Percentiles rank a stretch among this genome's conserved stretches.
Evolutionary conservation across 2,329 filamentous ascomycete species (phyloP).

Genomic region (Nigrograna mackinnonii): DNA sequence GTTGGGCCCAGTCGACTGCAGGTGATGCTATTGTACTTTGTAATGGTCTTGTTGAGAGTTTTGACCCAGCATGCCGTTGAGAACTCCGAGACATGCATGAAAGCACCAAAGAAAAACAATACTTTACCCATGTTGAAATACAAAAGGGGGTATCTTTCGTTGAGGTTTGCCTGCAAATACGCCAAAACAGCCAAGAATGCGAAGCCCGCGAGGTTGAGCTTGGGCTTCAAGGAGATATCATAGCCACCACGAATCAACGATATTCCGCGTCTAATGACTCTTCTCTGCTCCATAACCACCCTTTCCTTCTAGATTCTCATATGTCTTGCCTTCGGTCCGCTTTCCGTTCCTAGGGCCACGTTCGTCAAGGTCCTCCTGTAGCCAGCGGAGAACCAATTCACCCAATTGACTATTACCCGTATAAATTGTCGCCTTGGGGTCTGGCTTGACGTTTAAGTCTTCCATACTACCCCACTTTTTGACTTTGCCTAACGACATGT

Average conservation of each 20-base stretch:
- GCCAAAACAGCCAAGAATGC: slow-evolving; percentile 20
- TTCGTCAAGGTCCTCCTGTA: slow-evolving; percentile 77
- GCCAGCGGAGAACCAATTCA: slow-evolving; percentile 85
- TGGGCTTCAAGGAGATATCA: not conserved
- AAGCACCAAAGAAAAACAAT: too few relatives aligned
- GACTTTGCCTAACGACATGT: slow-evolving; percentile 89
- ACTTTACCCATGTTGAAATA: slow-evolving; percentile 32
- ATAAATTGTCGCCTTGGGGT: slow-evolving; percentile 32
- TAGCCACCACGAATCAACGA: not conserved
- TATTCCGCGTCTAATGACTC: slow-evolving; percentile 7
- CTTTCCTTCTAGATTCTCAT: slow-evolving; percentile 60
- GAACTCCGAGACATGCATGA: too few relatives aligned
- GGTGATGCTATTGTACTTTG: too few relatives aligned
- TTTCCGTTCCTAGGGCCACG: slow-evolving; percentile 73
- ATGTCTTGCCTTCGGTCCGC: slow-evolving; percentile 67
- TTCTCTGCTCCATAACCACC: slow-evolving; percentile 68
- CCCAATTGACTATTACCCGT: slow-evolving; percentile 83
- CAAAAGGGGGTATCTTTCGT: slow-evolving; percentile 41
- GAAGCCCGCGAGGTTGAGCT: slow-evolving; percentile 30
- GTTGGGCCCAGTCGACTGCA: too few relatives aligned
- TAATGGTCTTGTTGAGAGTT: too few relatives aligned
- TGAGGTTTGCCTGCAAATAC: slow-evolving; percentile 30
- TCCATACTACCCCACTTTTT: slow-evolving; percentile 83
- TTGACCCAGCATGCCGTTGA: too few relatives aligned
- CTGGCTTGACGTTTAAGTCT: slow-evolving; percentile 57